Percentiles rank a stretch among this genome's conserved stretches.
These are phyloP conservation scores for Mycena polygramma DNA, from an alignment of 768 basidiomycete genomes.

Conservation along the genomic window DNA sequence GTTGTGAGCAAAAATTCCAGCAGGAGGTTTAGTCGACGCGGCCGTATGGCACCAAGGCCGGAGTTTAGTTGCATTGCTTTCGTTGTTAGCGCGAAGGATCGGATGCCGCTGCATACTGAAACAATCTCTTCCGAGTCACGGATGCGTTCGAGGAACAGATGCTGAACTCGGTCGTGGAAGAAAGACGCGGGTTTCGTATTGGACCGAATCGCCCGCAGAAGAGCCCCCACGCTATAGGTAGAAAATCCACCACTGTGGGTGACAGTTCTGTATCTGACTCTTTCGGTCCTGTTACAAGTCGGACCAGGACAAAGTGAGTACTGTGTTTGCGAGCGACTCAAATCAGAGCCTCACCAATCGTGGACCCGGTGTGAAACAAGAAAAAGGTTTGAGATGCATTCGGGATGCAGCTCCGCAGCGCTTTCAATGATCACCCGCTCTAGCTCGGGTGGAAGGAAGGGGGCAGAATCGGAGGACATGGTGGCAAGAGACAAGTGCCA, in stretches of 20 bases:
- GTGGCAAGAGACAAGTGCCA: no score
- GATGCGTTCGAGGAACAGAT: neutral
- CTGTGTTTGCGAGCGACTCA: no score
- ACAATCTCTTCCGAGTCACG: neutral
- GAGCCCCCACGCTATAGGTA: neutral
- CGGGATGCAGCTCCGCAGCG: neutral
- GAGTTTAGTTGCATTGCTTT: neutral
- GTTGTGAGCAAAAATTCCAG: neutral
- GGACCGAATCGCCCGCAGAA: neutral
- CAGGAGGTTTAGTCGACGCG: neutral
- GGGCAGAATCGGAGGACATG: constrained; percentile 7
- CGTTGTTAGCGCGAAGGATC: neutral
- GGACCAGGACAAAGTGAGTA: no score
- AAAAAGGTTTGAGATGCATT: neutral
- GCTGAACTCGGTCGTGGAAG: constrained; percentile 16
- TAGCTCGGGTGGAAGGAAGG: constrained; percentile 3
- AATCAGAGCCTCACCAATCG: constrained; percentile 1
- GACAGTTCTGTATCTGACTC: constrained; percentile 3
- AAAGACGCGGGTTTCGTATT: neutral
- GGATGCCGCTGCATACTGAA: neutral
- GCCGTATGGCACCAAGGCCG: neutral
- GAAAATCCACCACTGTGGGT: neutral
- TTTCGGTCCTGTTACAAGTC: constrained; percentile 14
- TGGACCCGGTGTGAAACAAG: constrained; percentile 16
- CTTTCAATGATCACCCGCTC: constrained; percentile 12